Conservation (phyloP, 352 stramenopile species). For the Phytophthora quininea region DNA sequence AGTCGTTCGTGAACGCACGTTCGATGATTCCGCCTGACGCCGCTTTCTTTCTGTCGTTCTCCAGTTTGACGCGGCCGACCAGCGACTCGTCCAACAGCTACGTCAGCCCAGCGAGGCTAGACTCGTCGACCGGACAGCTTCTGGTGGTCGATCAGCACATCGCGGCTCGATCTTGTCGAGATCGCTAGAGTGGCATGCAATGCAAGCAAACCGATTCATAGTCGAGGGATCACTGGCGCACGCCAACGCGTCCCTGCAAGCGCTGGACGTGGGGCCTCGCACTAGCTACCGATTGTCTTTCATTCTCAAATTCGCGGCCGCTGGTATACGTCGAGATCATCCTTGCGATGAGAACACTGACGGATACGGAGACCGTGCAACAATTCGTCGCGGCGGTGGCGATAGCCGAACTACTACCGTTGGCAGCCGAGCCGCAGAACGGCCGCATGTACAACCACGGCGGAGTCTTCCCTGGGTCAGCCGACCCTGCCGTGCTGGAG, state of each 20-base stretch:
- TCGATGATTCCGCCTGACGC: too few relatives aligned
- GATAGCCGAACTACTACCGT: slow-evolving; percentile 9
- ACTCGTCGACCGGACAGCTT: too few relatives aligned
- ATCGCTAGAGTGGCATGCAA: neutral
- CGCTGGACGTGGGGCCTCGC: neutral
- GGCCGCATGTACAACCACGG: slow-evolving; percentile 24
- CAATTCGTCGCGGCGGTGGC: slow-evolving; percentile 16
- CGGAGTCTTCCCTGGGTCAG: slow-evolving; percentile 19
- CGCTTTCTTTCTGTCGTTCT: too few relatives aligned
- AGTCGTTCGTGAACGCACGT: too few relatives aligned
- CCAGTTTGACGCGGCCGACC: too few relatives aligned
- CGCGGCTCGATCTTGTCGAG: too few relatives aligned
- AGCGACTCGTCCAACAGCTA: too few relatives aligned
- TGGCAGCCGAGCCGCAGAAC: slow-evolving; percentile 21
- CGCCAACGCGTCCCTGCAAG: neutral
- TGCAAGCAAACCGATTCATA: slow-evolving; percentile 28
- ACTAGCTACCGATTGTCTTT: neutral
- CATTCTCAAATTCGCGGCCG: slow-evolving; percentile 20
- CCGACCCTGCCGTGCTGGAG: slow-evolving; percentile 19
- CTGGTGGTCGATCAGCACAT: too few relatives aligned
- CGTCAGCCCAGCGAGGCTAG: too few relatives aligned
- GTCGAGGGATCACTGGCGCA: slow-evolving; percentile 23
- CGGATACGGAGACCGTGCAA: slow-evolving; percentile 21
- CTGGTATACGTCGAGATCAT: slow-evolving; percentile 1
- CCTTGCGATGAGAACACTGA: slow-evolving; percentile 5